Percentiles rank a stretch among this genome's conserved stretches.
Evolutionary conservation across 495 filamentous ascomycete species (phyloP).

Genomic region (Melanomma pulvis-pyrius): DNA sequence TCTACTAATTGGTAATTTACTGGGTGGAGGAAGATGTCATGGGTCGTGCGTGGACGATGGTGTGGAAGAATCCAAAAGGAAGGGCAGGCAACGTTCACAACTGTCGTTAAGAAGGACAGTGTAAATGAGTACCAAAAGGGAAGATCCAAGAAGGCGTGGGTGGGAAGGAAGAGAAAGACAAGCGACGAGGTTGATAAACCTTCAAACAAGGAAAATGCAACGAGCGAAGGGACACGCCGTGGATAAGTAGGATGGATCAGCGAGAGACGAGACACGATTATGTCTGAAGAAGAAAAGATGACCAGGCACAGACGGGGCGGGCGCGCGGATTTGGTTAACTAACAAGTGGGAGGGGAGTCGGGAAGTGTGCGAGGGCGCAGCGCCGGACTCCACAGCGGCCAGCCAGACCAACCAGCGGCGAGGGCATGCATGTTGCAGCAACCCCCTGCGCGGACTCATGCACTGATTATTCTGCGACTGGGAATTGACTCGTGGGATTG

Average conservation of each 20-base stretch:
- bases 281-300: slow-evolving; percentile 43
- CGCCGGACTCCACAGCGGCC: slow-evolving; percentile 34
- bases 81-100: slow-evolving; percentile 38
- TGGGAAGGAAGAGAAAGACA: slow-evolving; percentile 36
- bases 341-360: slow-evolving; percentile 37
- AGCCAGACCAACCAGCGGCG: slow-evolving; percentile 34
- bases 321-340: slow-evolving; percentile 40
- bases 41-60: slow-evolving; percentile 22
- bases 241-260: slow-evolving; percentile 43
- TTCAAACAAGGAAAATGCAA: slow-evolving; percentile 36
- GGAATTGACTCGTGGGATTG: slow-evolving; percentile 39
- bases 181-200: slow-evolving; percentile 42
- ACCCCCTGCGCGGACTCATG: slow-evolving; percentile 37
- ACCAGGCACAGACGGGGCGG: slow-evolving; percentile 36
- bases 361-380: slow-evolving; percentile 38
- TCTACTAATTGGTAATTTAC: slow-evolving; percentile 45
- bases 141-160: slow-evolving; percentile 29
- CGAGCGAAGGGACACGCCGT: slow-evolving; percentile 39
- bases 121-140: slow-evolving; percentile 38
- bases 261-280: slow-evolving; percentile 43
- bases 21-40: slow-evolving; percentile 35
- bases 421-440: slow-evolving; percentile 31
- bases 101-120: slow-evolving; percentile 25
- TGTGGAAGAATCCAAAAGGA: slow-evolving; percentile 35
- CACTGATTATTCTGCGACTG: slow-evolving; percentile 39